Conservation (phyloP, 192 early-diverging fungal species). For the Glomus cerebriforme region DNA sequence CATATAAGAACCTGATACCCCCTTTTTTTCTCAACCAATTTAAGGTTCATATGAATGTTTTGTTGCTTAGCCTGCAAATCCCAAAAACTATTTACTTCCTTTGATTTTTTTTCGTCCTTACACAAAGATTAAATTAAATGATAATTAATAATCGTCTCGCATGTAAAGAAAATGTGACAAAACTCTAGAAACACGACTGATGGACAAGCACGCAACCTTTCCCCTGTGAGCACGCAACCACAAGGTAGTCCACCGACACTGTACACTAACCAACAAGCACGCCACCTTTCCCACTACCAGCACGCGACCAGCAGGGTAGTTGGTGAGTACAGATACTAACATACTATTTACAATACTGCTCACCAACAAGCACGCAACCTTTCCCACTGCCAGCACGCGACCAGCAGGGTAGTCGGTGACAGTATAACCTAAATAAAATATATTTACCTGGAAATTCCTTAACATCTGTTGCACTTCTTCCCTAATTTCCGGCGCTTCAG, state of each 20-base stretch:
- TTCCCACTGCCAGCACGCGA: slow-evolving; percentile 17
- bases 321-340: neutral
- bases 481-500: slow-evolving; percentile 16
- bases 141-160: neutral
- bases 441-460: slow-evolving; percentile 18
- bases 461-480: neutral
- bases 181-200: neutral
- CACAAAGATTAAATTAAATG: neutral
- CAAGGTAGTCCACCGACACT: neutral
- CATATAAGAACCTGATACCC: too few species aligned
- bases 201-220: neutral
- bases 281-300: slow-evolving; percentile 1
- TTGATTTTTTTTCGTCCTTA: slow-evolving; percentile 8
- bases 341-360: neutral
- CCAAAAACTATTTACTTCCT: too few species aligned
- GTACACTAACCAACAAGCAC: slow-evolving; percentile 2
- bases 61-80: neutral
- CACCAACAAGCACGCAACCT: slow-evolving; percentile 16
- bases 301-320: slow-evolving; percentile 1
- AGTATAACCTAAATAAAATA: neutral
- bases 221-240: too few species aligned
- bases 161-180: neutral
- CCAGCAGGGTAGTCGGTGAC: slow-evolving; percentile 4
- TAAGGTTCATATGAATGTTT: neutral
- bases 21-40: neutral